Conservation (phyloP, 345 rosid species). For the Eutrema japonicum region DNA sequence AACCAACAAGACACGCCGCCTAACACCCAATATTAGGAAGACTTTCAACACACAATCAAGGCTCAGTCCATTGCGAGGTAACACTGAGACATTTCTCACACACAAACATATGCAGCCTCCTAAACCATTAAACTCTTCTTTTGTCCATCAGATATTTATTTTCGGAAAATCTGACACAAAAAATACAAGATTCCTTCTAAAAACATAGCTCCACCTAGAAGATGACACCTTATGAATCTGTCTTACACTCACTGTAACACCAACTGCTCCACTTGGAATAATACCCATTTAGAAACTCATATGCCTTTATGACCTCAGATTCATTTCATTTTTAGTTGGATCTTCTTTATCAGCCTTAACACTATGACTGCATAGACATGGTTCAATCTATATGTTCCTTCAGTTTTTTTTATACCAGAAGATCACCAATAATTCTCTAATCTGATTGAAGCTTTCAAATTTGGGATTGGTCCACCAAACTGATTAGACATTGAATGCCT, state of each 20-base stretch:
- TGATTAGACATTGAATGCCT: neutral
- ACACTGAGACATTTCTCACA: neutral
- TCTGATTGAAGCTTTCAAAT: neutral
- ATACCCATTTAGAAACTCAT: neutral
- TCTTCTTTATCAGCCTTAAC: no score
- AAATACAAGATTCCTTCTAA: neutral
- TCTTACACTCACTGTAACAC: no score
- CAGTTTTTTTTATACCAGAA: neutral
- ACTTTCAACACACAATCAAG: conserved; percentile 9
- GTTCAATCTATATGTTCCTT: no score
- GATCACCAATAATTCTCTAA: neutral
- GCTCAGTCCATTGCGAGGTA: neutral
- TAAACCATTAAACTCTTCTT: neutral
- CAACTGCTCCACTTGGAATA: neutral
- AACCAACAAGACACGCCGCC: conserved; percentile 13
- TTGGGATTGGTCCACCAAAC: neutral
- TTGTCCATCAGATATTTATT: neutral
- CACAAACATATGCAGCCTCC: neutral
- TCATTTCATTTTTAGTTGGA: no score
- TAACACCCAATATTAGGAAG: conserved; percentile 26
- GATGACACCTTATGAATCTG: neutral
- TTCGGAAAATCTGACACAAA: neutral
- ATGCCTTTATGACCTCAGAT: no score
- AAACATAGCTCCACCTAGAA: conserved; percentile 6
- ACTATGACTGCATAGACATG: no score